These are phyloP conservation scores for Byssoonygena ceratinophila DNA, from an alignment of 2,329 filamentous ascomycete species.

Conservation along the genomic window DNA sequence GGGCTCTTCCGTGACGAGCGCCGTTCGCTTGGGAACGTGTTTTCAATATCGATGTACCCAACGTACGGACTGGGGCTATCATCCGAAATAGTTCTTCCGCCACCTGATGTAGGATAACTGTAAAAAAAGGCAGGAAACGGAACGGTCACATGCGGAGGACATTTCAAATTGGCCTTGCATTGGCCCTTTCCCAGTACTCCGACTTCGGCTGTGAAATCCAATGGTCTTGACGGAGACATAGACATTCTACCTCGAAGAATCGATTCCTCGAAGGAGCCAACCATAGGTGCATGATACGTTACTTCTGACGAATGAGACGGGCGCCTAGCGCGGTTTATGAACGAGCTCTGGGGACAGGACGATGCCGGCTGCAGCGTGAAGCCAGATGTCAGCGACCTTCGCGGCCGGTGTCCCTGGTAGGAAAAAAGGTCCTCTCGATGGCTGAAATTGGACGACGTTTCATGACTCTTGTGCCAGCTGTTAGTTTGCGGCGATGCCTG, in stretches of 20 bases:
- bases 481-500: constrained; percentile 31
- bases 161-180: constrained; percentile 74
- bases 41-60: constrained; percentile 81
- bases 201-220: constrained; percentile 91
- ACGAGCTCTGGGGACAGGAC: constrained; percentile 34
- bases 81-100: constrained; percentile 54
- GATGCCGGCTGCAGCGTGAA: constrained; percentile 40
- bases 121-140: constrained; percentile 95
- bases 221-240: constrained; percentile 79
- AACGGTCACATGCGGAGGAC: constrained; percentile 79
- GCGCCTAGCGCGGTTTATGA: constrained; percentile 34
- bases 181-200: constrained; percentile 82
- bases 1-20: constrained; percentile 33
- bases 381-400: constrained; percentile 60
- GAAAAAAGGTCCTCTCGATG: constrained; percentile 53
- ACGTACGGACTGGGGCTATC: constrained; percentile 95
- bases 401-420: constrained; percentile 69
- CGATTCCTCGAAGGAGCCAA: constrained; percentile 95
- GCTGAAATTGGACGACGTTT: constrained; percentile 35
- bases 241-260: constrained; percentile 95
- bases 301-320: constrained; percentile 64
- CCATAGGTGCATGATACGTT: constrained; percentile 86
- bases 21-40: constrained; percentile 50
- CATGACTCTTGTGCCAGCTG: constrained; percentile 33
- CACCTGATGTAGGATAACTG: constrained; percentile 64